Conservation (phyloP, 2,329 filamentous ascomycete species). For the Cytospora chrysosperma region DNA sequence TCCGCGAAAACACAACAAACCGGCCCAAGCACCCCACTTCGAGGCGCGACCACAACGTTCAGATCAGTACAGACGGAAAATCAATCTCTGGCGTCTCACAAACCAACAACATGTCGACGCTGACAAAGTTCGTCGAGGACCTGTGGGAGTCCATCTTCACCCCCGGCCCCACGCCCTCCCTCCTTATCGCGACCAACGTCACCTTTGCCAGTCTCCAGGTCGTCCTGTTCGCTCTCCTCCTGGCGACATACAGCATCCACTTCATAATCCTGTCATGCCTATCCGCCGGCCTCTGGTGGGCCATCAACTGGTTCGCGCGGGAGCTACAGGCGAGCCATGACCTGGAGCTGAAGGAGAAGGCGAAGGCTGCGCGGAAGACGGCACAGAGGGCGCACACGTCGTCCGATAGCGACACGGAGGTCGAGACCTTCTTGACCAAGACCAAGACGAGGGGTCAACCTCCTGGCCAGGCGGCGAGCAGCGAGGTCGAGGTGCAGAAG, state of each 20-base stretch:
- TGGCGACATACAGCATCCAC: constrained; percentile 84
- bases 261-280: constrained; percentile 80
- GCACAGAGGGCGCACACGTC: constrained; percentile 38
- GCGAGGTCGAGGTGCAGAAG: constrained; percentile 45
- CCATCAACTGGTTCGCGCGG: constrained; percentile 93
- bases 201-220: constrained; percentile 84
- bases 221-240: constrained; percentile 71
- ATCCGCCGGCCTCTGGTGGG: constrained; percentile 81
- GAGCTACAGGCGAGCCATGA: constrained; percentile 55
- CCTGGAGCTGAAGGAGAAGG: constrained; percentile 42
- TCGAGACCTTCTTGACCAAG: constrained; percentile 38
- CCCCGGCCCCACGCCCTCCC: constrained; percentile 81
- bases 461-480: constrained; percentile 35
- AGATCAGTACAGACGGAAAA: not conserved
- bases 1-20: not conserved
- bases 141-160: constrained; percentile 94
- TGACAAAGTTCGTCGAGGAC: constrained; percentile 62
- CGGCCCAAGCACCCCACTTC: not conserved
- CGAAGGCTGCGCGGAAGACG: constrained; percentile 37
- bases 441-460: constrained; percentile 23
- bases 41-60: not conserved
- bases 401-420: constrained; percentile 52
- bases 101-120: constrained; percentile 47
- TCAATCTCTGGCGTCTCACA: no score
- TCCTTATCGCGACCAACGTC: constrained; percentile 86